phyloP scores from a whole-genome alignment of 805 yeast species.

The Yarrowia phangngaensis region DNA sequence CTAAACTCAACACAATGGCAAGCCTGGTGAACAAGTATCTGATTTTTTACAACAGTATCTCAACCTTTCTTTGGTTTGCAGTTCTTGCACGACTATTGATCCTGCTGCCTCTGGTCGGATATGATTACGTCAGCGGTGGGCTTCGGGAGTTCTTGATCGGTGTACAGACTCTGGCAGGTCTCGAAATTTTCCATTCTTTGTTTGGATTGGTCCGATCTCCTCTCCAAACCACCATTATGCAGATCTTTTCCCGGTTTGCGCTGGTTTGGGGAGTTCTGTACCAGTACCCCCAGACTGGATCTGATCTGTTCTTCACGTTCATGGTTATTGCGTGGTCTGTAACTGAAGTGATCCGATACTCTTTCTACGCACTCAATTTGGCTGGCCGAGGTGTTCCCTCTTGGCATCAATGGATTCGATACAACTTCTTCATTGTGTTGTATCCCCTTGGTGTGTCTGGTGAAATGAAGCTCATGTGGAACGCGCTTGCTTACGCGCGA shows the following conservation, averaged over 20 bases:
- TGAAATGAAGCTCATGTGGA: constrained; percentile 66
- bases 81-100: constrained; percentile 47
- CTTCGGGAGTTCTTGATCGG: constrained; percentile 56
- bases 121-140: constrained; percentile 60
- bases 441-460: constrained; percentile 93
- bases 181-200: constrained; percentile 75
- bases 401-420: constrained; percentile 66
- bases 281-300: constrained; percentile 68
- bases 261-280: constrained; percentile 80
- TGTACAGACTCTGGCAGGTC: constrained; percentile 73
- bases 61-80: constrained; percentile 54
- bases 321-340: constrained; percentile 84
- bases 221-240: constrained; percentile 74
- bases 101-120: constrained; percentile 49
- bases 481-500: constrained; percentile 67
- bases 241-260: constrained; percentile 78
- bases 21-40: constrained; percentile 36
- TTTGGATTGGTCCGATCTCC: constrained; percentile 85
- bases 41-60: constrained; percentile 50
- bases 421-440: constrained; percentile 73
- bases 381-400: constrained; percentile 52
- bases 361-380: constrained; percentile 74
- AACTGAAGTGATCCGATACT: constrained; percentile 87
- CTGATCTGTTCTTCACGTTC: constrained; percentile 52
- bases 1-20: constrained; percentile 7